Evolutionary conservation across 805 yeast species (phyloP).

Genomic region (Wickerhamiella sergipiensis): DNA sequence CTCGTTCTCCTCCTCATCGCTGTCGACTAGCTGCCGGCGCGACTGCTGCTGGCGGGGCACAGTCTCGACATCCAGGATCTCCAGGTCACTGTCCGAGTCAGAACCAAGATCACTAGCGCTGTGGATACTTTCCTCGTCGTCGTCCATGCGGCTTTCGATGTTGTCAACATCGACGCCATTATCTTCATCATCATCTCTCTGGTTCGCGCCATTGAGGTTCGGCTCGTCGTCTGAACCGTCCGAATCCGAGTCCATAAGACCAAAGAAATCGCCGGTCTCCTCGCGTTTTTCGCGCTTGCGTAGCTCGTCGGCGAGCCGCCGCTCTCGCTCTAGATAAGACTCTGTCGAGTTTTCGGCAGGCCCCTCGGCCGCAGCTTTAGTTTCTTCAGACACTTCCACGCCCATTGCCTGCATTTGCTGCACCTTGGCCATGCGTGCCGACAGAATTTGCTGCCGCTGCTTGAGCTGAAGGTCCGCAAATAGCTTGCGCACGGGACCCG

Average conservation of each 20-base stretch:
- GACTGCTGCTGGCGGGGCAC: not conserved
- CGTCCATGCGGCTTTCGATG: not conserved
- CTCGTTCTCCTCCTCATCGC: not conserved
- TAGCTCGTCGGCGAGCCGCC: conserved; percentile 8
- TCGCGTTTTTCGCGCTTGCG: conserved; percentile 1
- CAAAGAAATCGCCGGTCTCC: not conserved
- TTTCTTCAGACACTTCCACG: conserved; percentile 8
- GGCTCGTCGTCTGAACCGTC: not conserved
- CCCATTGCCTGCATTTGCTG: conserved; percentile 9
- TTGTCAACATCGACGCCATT: too few species aligned
- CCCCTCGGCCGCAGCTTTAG: conserved; percentile 1
- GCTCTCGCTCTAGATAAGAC: conserved; percentile 12
- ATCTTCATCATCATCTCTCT: too few species aligned
- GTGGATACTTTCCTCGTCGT: not conserved
- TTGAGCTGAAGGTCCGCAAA: conserved; percentile 5
- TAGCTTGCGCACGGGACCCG: conserved; percentile 5
- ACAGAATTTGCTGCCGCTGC: conserved; percentile 8
- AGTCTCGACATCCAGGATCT: not conserved
- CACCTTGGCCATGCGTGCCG: conserved; percentile 2
- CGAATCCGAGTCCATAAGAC: not conserved
- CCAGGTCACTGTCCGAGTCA: not conserved
- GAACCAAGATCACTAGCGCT: not conserved
- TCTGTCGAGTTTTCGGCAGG: conserved; percentile 4
- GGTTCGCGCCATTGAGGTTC: not conserved
- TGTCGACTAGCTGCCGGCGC: not conserved